Evolutionary conservation across 202 grass and related monocot genomes (phyloP).

Genomic region (Brachypodium distachyon): DNA sequence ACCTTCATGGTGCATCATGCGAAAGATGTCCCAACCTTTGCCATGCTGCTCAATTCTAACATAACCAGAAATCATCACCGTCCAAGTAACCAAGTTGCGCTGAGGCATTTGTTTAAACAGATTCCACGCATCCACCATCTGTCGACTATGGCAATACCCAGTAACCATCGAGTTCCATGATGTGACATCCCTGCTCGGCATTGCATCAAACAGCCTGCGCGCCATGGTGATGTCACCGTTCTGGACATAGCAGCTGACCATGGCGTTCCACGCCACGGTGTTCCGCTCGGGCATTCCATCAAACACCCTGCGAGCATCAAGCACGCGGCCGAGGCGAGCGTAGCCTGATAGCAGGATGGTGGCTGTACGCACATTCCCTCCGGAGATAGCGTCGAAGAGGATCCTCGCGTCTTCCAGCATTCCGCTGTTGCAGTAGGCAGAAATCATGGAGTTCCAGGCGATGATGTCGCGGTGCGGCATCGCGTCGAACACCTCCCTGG

Average conservation of each 20-base stretch:
- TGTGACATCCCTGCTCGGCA: conserved; percentile 29
- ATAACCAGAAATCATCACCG: conserved; percentile 65
- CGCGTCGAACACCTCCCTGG: conserved; percentile 40
- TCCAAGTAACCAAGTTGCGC: conserved; percentile 49
- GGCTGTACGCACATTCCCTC: conserved; percentile 34
- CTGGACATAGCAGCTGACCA: conserved; percentile 58
- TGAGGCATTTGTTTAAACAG: conserved; percentile 46
- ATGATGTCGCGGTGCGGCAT: conserved; percentile 28
- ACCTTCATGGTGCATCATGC: conserved; percentile 41
- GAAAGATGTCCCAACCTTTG: conserved; percentile 40
- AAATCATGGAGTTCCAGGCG: conserved; percentile 58
- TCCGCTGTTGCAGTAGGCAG: conserved; percentile 32
- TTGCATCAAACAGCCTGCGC: conserved; percentile 43
- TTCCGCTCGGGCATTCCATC: conserved; percentile 53
- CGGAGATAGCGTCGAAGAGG: conserved; percentile 40
- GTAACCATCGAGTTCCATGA: conserved; percentile 79
- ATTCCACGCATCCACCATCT: conserved; percentile 32
- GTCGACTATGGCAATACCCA: conserved; percentile 48
- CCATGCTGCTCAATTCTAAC: conserved; percentile 33
- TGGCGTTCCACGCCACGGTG: conserved; percentile 61
- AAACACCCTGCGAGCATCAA: conserved; percentile 53
- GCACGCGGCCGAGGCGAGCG: conserved; percentile 15
- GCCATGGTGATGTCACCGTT: conserved; percentile 48
- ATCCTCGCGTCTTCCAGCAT: conserved; percentile 37
- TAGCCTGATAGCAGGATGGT: conserved; percentile 57